phyloP scores from a whole-genome alignment of 768 basidiomycete species.

The Coprinopsis marcescibilis region DNA sequence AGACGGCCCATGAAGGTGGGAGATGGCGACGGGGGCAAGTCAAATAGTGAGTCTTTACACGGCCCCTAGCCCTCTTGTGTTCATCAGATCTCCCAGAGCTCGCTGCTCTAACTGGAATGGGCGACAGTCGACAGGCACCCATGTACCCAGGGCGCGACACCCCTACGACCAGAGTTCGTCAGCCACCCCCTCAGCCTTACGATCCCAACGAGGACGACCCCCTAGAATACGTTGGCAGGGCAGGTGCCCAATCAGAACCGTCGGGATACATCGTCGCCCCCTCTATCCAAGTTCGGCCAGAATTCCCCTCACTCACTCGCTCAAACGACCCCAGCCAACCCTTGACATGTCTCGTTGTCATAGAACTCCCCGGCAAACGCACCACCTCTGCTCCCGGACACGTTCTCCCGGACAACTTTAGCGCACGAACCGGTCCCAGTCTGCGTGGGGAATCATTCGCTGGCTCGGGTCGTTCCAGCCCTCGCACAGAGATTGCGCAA shows the following conservation, averaged over 20 bases:
- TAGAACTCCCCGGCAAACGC: conserved; percentile 85
- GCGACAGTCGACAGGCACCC: conserved; percentile 46
- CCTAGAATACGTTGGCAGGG: conserved; percentile 51
- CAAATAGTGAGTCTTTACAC: conserved; percentile 65
- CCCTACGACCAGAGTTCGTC: conserved; percentile 37
- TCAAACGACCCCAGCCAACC: conserved; percentile 69
- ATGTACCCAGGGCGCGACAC: conserved; percentile 71
- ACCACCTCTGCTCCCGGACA: conserved; percentile 45
- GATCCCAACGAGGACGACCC: conserved; percentile 87
- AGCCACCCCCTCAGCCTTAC: conserved; percentile 34
- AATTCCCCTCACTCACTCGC: conserved; percentile 79
- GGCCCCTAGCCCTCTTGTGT: not conserved
- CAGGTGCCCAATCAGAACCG: conserved; percentile 45
- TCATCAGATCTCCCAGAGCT: conserved; percentile 53
- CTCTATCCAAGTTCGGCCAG: conserved; percentile 88
- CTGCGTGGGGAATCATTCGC: conserved; percentile 10
- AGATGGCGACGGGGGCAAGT: conserved; percentile 80
- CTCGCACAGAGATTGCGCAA: conserved; percentile 30
- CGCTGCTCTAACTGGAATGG: conserved; percentile 89
- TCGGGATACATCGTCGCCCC: conserved; percentile 81
- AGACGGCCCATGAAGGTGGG: conserved; percentile 94
- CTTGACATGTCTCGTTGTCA: conserved; percentile 88
- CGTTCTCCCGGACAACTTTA: conserved; percentile 43
- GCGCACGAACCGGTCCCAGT: conserved; percentile 22
- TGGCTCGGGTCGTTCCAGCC: conserved; percentile 39